Base-by-base conservation (phyloP, 1,284 basidiomycete species). In the Ceratobasidium sp. region DNA sequence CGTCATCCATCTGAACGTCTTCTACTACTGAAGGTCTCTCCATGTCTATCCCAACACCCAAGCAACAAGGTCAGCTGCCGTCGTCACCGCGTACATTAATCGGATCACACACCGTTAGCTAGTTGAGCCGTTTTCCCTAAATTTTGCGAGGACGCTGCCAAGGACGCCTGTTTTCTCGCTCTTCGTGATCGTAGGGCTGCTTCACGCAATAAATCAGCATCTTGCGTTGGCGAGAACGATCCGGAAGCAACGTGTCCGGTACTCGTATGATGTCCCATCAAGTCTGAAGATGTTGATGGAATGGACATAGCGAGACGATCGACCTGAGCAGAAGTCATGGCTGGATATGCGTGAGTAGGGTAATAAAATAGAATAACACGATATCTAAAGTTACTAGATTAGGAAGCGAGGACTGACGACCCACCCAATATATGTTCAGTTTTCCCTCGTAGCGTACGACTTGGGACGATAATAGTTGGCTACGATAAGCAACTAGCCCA, bases 201-300 rank as follows among this genome's bases (percentile, higher is more conserved):
- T 37, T 71, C 68, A 37, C 68, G 68, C 16, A 71, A 31, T 13
- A 51, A 22, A 31, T 59, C 56, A 13, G 68, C 68, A 34, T 71
- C 68, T 71, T 65, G 62, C 11, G 49, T 43, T 46, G 68, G 56
- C 37, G 68, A 34, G 68, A 61, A 49, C 11, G 43, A 59, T 19
- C 56, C 54, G 7, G 68, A 27, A 37, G 68, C 41, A 71, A 71
- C 68, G 56, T 71, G 68, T 71, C 61, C 68, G 53, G 37, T 2
- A 71, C 39, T 27, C 22, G 68, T 9, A 27, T 48, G 43, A 19
- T 37, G 41, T n/a, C 43, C 56, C 9, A 53, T 34, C 43, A 51
- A 6, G 22, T 48, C 68, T 24, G 56, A 43, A 1, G 56, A 31
- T 29, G 49, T 31, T 13, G 53, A n/a, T 37, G 37, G 48, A 43